Evolutionary conservation across 2,329 filamentous ascomycete genomes (phyloP).

Genomic region (Talaromyces sp.): DNA sequence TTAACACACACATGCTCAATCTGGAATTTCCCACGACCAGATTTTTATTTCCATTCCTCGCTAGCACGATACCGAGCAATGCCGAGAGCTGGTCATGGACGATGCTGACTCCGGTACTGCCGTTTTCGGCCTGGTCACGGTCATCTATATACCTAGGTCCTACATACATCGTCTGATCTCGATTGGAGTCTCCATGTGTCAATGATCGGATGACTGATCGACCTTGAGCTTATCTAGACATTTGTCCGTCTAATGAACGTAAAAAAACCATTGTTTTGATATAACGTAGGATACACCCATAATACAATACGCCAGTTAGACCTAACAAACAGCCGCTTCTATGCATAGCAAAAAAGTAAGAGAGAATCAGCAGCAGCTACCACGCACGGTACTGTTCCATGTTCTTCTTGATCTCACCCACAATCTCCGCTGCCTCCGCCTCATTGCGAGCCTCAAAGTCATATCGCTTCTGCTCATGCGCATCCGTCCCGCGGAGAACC

Average conservation of each 20-base stretch:
- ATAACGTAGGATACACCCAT: not conserved
- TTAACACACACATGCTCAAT: not conserved
- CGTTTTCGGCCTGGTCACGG: slow-evolving; percentile 2
- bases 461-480: slow-evolving; percentile 63
- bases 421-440: slow-evolving; percentile 59
- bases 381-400: slow-evolving; percentile 46
- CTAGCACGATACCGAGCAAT: not conserved
- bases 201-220: not conserved
- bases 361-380: slow-evolving; percentile 20
- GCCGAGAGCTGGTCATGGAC: not conserved
- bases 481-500: slow-evolving; percentile 59
- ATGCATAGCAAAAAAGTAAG: not conserved
- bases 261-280: not conserved
- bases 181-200: not conserved
- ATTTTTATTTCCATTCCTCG: not conserved
- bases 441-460: slow-evolving; percentile 61
- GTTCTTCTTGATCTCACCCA: slow-evolving; percentile 61
- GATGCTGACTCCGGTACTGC: not conserved
- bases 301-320: not conserved
- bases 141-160: not conserved
- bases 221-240: not conserved
- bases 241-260: not conserved
- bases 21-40: not conserved
- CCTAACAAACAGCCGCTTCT: slow-evolving; percentile 2
- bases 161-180: slow-evolving; percentile 1